phyloP scores from a whole-genome alignment of 768 basidiomycete species.

The Strobilomyces echinocephalus region DNA sequence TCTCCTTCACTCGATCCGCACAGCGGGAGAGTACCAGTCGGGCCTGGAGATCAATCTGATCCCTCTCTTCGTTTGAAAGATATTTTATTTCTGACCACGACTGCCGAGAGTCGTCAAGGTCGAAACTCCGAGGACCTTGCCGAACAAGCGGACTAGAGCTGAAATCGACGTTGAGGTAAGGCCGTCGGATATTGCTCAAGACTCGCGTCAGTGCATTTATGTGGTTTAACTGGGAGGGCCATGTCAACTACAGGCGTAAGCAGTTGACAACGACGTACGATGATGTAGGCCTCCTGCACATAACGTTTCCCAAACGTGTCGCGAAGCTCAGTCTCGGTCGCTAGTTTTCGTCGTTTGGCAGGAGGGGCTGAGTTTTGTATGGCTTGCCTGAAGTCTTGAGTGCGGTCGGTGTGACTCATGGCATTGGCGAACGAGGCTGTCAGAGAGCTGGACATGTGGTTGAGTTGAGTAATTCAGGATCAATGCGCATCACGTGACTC shows the following conservation, averaged over 20 bases:
- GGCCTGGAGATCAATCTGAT: constrained; percentile 93
- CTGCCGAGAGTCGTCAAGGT: constrained; percentile 47
- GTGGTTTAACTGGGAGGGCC: constrained; percentile 55
- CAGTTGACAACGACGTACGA: constrained; percentile 38
- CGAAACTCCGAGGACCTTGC: constrained; percentile 48
- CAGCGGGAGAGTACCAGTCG: constrained; percentile 81
- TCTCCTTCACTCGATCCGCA: constrained; percentile 78
- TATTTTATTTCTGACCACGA: constrained; percentile 63
- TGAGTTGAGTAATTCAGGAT: neutral
- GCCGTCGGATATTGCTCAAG: constrained; percentile 70
- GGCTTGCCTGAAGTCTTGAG: constrained; percentile 53
- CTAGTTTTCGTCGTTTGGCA: constrained; percentile 48
- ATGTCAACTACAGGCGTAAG: neutral
- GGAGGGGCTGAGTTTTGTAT: constrained; percentile 38
- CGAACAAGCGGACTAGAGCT: constrained; percentile 48
- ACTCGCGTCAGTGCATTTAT: constrained; percentile 67
- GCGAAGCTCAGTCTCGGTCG: constrained; percentile 34
- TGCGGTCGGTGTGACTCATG: constrained; percentile 61
- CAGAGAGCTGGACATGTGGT: too few relatives aligned
- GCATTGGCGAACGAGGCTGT: neutral
- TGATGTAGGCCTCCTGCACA: constrained; percentile 67
- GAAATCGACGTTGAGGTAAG: constrained; percentile 81
- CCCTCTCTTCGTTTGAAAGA: constrained; percentile 86
- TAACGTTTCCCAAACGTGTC: constrained; percentile 59
- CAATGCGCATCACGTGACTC: constrained; percentile 20